These are phyloP conservation scores for Fagopyrum esculentum DNA, from an alignment of 148 eudicot genomes.

Conservation along the genomic window DNA sequence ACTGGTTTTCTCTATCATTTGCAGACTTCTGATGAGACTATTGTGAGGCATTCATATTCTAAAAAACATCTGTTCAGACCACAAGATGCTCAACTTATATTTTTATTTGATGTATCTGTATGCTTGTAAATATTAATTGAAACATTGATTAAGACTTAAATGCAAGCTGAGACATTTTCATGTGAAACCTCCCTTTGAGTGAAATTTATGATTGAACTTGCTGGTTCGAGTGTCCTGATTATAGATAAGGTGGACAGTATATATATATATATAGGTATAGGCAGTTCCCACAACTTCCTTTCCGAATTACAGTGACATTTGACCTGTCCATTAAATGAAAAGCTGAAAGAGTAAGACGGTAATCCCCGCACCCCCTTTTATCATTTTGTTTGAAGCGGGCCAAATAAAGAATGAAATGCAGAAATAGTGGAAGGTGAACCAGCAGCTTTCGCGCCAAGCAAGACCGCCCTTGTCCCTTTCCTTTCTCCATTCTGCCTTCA, in stretches of 20 bases:
- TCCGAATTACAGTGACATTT: too few species aligned
- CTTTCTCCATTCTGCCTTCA: too few species aligned
- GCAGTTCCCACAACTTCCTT: too few species aligned
- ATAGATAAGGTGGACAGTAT: neutral
- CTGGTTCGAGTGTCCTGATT: neutral
- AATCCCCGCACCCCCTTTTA: too few species aligned
- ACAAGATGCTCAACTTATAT: neutral
- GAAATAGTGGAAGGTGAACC: too few species aligned
- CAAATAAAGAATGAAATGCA: too few species aligned
- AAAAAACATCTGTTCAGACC: neutral
- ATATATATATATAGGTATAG: too few species aligned
- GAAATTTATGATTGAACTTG: neutral
- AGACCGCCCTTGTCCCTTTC: too few species aligned
- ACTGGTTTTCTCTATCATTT: neutral
- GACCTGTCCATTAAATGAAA: too few species aligned
- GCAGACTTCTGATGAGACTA: neutral
- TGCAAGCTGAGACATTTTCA: neutral
- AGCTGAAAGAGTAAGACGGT: too few species aligned
- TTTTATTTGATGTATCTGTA: neutral
- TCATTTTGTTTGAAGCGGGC: too few species aligned
- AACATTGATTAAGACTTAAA: neutral
- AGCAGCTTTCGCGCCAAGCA: too few species aligned
- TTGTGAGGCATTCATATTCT: neutral
- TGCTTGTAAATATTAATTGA: neutral
- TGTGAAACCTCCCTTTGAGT: neutral